Percentiles rank a stretch among this genome's conserved stretches.
Evolutionary conservation across 2,329 filamentous ascomycete species (phyloP).

Genomic region (Fusarium sp.): DNA sequence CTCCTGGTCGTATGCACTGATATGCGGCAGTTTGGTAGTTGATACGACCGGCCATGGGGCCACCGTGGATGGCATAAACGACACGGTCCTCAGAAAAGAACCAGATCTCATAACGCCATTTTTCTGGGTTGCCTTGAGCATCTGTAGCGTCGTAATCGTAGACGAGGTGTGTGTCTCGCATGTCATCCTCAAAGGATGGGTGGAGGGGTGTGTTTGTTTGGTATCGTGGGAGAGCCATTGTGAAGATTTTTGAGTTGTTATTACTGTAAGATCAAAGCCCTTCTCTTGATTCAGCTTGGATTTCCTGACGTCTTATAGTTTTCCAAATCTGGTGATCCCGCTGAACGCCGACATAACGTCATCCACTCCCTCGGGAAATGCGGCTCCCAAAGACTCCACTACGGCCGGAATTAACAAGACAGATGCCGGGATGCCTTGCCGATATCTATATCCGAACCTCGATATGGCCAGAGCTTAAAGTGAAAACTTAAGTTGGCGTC

Average conservation of each 20-base stretch:
- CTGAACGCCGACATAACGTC: conserved; percentile 4
- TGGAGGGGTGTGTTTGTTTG: conserved; percentile 42
- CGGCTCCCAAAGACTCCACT: conserved; percentile 19
- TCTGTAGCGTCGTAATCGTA: conserved; percentile 68
- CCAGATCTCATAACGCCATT: conserved; percentile 73
- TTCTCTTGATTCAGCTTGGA: neutral
- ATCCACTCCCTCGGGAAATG: conserved; percentile 13
- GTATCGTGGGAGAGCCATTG: conserved; percentile 38
- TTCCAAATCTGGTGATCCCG: conserved; percentile 1
- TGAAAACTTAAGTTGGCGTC: conserved; percentile 27
- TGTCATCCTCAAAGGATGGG: conserved; percentile 57
- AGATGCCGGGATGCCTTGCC: neutral
- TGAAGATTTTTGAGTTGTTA: neutral
- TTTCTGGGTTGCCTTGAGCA: conserved; percentile 61
- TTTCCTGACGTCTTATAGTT: neutral
- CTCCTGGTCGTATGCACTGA: conserved; percentile 67
- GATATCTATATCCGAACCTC: conserved; percentile 22
- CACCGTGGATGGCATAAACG: conserved; percentile 70
- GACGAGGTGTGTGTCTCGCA: conserved; percentile 65
- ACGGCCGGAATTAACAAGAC: neutral
- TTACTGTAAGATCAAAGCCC: too few species aligned
- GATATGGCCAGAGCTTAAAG: neutral
- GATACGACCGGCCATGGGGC: conserved; percentile 66
- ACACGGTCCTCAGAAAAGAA: conserved; percentile 66
- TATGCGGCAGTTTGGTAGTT: conserved; percentile 67